These are phyloP conservation scores for Erigeron philadelphicus DNA, from an alignment of 140 eudicot species.

Conservation along the genomic window DNA sequence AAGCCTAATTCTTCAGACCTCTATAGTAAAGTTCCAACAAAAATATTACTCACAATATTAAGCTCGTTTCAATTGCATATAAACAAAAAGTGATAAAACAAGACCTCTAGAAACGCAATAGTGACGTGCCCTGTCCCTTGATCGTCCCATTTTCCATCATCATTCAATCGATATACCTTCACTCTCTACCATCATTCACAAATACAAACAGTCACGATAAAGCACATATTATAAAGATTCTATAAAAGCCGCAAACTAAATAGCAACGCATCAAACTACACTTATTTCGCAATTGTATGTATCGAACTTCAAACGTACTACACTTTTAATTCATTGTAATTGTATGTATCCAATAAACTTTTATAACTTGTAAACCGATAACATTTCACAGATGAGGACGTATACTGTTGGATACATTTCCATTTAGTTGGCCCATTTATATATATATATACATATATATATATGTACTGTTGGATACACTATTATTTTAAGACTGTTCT, in stretches of 20 bases:
- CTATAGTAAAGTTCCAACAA: slow-evolving; percentile 32
- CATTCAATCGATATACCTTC: slow-evolving; percentile 74
- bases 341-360: too few species aligned
- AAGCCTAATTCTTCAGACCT: slow-evolving; percentile 72
- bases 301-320: too few species aligned
- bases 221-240: background rate
- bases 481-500: too few species aligned
- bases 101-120: slow-evolving; percentile 84
- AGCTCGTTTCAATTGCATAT: background rate
- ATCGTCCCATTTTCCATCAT: slow-evolving; percentile 96
- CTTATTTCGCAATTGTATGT: too few species aligned
- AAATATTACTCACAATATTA: background rate
- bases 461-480: too few species aligned
- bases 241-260: background rate
- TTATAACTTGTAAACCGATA: too few species aligned
- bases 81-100: background rate
- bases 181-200: slow-evolving; percentile 56
- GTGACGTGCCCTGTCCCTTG: slow-evolving; percentile 96
- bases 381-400: background rate
- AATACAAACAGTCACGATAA: slow-evolving; percentile 11
- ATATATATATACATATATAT: background rate
- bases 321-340: too few species aligned
- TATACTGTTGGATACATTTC: too few species aligned
- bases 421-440: background rate
- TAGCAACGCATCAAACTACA: too few species aligned